Evolutionary conservation across 805 yeast species (phyloP).

Genomic region (Yamadazyma sp.): DNA sequence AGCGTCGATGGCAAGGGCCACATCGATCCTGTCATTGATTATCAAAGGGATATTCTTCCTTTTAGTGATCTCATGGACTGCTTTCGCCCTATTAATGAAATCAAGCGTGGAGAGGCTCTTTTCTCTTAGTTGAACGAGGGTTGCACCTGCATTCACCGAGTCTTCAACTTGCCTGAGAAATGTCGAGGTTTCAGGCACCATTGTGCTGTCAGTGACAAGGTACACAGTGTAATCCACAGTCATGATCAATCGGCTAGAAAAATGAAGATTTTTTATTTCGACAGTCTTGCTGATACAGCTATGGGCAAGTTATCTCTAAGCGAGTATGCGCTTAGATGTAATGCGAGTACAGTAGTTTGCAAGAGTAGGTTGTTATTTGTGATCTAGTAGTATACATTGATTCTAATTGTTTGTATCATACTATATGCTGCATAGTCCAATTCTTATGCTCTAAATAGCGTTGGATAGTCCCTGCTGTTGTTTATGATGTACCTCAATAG

Average conservation of each 20-base stretch:
- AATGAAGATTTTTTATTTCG: neutral
- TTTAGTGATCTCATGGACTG: conserved; percentile 62
- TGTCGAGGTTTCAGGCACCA: conserved; percentile 56
- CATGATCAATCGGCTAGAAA: no score
- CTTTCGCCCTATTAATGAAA: conserved; percentile 61
- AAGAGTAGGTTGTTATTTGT: neutral
- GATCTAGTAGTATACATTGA: no score
- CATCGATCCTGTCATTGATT: conserved; percentile 84
- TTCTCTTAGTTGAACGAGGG: conserved; percentile 82
- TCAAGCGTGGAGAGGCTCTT: conserved; percentile 66
- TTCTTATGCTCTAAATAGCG: no score
- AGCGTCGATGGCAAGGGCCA: conserved; percentile 85
- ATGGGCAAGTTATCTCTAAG: no score
- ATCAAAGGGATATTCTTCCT: conserved; percentile 67
- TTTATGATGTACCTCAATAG: conserved; percentile 6
- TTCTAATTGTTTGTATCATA: no score
- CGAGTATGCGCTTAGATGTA: conserved; percentile 13
- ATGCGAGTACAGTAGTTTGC: neutral
- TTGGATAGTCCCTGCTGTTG: conserved; percentile 6
- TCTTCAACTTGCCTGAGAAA: conserved; percentile 61
- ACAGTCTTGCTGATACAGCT: no score
- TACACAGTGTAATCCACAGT: conserved; percentile 59
- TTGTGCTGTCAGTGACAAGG: conserved; percentile 75
- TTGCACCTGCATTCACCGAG: conserved; percentile 71
- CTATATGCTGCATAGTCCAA: no score